A percentile compares a stretch with the other conserved stretches of the same genome.
Conservation (phyloP, 305 asterid genomes). For the Fraxinus albicans region DNA sequence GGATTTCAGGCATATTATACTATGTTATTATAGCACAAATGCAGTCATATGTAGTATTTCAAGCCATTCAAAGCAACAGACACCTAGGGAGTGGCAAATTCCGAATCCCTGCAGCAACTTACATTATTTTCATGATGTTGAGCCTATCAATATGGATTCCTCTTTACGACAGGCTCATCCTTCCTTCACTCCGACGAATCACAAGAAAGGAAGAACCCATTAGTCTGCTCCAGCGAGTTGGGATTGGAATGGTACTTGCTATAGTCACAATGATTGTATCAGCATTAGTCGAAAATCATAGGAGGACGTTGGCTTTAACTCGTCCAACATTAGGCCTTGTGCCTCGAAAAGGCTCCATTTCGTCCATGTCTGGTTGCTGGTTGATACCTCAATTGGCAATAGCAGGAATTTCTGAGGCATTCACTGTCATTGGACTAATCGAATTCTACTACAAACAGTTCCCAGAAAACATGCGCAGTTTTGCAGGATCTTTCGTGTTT, state of each 20-base stretch:
- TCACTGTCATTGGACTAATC: conserved; percentile 45
- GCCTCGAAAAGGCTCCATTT: conserved; percentile 57
- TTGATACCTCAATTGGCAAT: conserved; percentile 54
- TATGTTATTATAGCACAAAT: conserved; percentile 32
- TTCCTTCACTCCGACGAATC: conserved; percentile 39
- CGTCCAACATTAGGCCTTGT: conserved; percentile 48
- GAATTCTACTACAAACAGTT: conserved; percentile 77
- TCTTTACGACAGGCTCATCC: conserved; percentile 37
- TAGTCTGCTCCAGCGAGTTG: conserved; percentile 47
- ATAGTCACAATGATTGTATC: conserved; percentile 36
- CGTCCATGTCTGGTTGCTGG: conserved; percentile 69
- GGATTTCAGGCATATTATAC: conserved; percentile 49
- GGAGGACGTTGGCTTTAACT: conserved; percentile 43
- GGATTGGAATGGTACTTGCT: conserved; percentile 40
- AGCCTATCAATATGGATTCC: conserved; percentile 52
- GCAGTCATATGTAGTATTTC: conserved; percentile 48
- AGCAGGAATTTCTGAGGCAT: conserved; percentile 71
- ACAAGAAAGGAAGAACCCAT: conserved; percentile 41
- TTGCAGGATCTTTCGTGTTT: conserved; percentile 58
- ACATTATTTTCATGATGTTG: conserved; percentile 42
- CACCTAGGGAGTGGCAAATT: conserved; percentile 30
- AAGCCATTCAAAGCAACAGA: conserved; percentile 49
- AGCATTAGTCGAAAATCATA: conserved; percentile 36
- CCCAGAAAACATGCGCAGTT: conserved; percentile 88
- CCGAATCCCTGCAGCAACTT: conserved; percentile 50